Evolutionary conservation across 495 filamentous ascomycete species (phyloP), one percentile per base, ranked within the genome.

Genomic region (Rhypophila decipiens): DNA sequence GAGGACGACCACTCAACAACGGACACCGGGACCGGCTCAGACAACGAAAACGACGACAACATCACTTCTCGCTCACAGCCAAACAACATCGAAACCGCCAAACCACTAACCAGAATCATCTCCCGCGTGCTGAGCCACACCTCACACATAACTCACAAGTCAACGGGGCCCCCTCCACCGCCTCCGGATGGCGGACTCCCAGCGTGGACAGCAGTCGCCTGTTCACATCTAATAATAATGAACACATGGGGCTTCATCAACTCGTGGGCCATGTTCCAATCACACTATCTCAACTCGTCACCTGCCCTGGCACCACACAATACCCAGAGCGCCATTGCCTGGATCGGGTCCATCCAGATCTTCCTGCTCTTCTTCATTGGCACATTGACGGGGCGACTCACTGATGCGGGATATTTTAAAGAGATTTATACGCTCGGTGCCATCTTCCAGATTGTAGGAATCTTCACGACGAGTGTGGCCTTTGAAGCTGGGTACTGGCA

Each of bases 211-310:
- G 8, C 47, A 71, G 75, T 69, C 27, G 50, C 70, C 13, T 67
- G 63, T 31, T 63, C 54, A 5, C 75, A 78, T 47, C 54, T 76
- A 15, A 60, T 66, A 4, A 58, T 75, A 19, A 72, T 72, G 53
- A 72, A 69, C 45, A 75, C 73, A 3, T 77, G 72, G 61, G 69
- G 65, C 39, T 55, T 67, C 46, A 80, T 86, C 60, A 80, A 82
- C 58, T 83, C 81, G 21, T 91, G 88, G 52, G 87, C 88, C 13
- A 73, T 89, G 2, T 94, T 90, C 61, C 89, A 94, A 51, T 71
- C 81, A 1, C 85, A 91, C 68, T 94, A 91, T 58, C 74, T 75
- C 10, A 56, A 73, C 4, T n/a, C n/a, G n/a, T n/a, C n/a, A n/a
- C n/a, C n/a, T n/a, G n/a, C n/a, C n/a, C n/a, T n/a, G n/a, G n/a